Conservation (phyloP, 441 rosid genomes). For the Gossypium lobatum region DNA sequence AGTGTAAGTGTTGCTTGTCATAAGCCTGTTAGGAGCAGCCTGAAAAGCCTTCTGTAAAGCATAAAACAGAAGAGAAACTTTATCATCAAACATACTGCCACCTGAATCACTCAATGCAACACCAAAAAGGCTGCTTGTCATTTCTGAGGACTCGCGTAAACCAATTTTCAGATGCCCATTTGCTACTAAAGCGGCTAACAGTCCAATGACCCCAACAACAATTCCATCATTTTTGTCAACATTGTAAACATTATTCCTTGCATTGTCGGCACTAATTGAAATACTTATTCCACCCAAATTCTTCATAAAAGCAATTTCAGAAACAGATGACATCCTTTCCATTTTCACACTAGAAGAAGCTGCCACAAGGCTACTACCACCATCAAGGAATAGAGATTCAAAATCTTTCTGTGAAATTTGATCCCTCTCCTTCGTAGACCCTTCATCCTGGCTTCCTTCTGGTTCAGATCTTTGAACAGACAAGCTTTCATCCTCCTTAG, state of each 20-base stretch:
- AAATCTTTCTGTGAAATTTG: constrained; percentile 29
- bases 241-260: constrained; percentile 92
- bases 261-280: constrained; percentile 90
- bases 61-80: constrained; percentile 82
- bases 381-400: constrained; percentile 33
- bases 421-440: constrained; percentile 32
- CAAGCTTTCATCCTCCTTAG: constrained; percentile 31
- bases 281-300: constrained; percentile 93
- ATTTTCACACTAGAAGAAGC: constrained; percentile 33
- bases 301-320: constrained; percentile 47
- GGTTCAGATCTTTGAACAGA: constrained; percentile 30
- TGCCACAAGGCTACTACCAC: constrained; percentile 18
- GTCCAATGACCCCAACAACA: constrained; percentile 80
- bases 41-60: constrained; percentile 92
- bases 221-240: constrained; percentile 81
- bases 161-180: constrained; percentile 71
- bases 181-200: constrained; percentile 77
- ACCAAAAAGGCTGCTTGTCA: constrained; percentile 52
- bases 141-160: constrained; percentile 46
- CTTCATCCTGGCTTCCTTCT: constrained; percentile 38
- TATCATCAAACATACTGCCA: constrained; percentile 92
- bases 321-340: constrained; percentile 58
- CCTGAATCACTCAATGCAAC: constrained; percentile 67
- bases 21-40: constrained; percentile 85
- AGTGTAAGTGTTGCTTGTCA: constrained; percentile 76